These are phyloP conservation scores for Eimeria tenella DNA, from an alignment of 169 alveolate species.

Conservation along the genomic window DNA sequence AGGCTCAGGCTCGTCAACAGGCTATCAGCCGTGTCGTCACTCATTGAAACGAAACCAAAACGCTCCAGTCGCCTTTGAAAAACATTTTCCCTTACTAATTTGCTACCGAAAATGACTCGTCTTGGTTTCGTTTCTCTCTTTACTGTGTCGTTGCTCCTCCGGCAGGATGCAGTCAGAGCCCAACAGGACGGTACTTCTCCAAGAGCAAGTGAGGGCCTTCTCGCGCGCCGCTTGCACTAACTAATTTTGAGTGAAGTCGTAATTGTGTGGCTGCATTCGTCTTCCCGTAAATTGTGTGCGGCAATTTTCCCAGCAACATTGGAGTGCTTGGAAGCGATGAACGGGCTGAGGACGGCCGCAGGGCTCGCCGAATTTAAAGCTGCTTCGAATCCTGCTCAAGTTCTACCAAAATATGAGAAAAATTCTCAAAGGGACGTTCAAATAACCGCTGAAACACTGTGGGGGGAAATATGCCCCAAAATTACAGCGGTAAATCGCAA, in stretches of 20 bases:
- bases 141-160: background rate
- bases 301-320: no score
- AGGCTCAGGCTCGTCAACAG: no score
- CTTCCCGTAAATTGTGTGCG: no score
- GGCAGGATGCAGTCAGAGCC: conserved; percentile 1
- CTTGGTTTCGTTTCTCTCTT: background rate
- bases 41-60: no score
- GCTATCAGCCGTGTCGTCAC: no score
- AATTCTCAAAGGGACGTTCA: no score
- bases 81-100: no score
- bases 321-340: background rate
- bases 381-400: background rate
- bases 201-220: no score
- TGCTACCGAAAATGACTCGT: background rate
- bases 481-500: background rate
- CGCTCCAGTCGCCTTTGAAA: no score
- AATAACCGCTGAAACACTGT: no score
- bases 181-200: background rate
- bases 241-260: background rate
- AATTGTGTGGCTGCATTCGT: no score
- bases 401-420: no score
- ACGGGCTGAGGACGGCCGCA: conserved; percentile 27
- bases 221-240: background rate
- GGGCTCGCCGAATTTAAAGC: background rate
- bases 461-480: background rate